These are phyloP conservation scores for Xerocomus brunneocitrinus DNA, from an alignment of 768 basidiomycete genomes.

Conservation along the genomic window DNA sequence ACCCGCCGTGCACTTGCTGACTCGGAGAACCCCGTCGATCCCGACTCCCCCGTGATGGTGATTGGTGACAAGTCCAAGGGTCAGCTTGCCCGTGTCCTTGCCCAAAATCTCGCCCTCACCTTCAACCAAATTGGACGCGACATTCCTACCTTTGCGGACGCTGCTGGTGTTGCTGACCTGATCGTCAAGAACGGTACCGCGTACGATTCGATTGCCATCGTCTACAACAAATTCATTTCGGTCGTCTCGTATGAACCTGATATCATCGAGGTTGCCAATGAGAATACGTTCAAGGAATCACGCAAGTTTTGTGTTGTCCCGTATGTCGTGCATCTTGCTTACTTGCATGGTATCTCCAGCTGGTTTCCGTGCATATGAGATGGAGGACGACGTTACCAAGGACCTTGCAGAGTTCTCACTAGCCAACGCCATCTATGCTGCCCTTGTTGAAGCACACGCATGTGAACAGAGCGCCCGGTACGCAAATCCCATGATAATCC, in stretches of 20 bases:
- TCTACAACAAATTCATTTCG: conserved; percentile 84
- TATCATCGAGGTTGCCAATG: conserved; percentile 73
- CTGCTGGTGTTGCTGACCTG: conserved; percentile 89
- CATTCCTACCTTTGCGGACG: conserved; percentile 96
- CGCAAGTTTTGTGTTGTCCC: conserved; percentile 42
- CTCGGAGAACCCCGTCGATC: conserved; percentile 44
- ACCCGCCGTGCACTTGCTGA: conserved; percentile 69
- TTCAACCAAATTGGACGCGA: conserved; percentile 99
- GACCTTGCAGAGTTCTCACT: conserved; percentile 94
- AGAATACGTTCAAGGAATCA: conserved; percentile 75
- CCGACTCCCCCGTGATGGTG: conserved; percentile 71
- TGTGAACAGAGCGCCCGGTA: conserved; percentile 92
- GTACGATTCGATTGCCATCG: conserved; percentile 78
- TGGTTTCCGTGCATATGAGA: conserved; percentile 93
- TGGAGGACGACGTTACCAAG: conserved; percentile 93
- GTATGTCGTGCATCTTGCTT: conserved; percentile 3
- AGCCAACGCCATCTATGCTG: conserved; percentile 93
- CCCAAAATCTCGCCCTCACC: conserved; percentile 68
- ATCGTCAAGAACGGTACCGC: conserved; percentile 80
- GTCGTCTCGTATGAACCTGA: conserved; percentile 87
- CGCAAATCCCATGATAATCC: conserved; percentile 6
- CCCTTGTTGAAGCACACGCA: conserved; percentile 92
- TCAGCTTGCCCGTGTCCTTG: conserved; percentile 69
- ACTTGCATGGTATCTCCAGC: conserved; percentile 36
- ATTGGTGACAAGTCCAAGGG: conserved; percentile 97